Evolutionary conservation across 1,139 yeast species (phyloP), one percentile per base, ranked within the genome.

Genomic region (Geotrichum macrosporum): DNA sequence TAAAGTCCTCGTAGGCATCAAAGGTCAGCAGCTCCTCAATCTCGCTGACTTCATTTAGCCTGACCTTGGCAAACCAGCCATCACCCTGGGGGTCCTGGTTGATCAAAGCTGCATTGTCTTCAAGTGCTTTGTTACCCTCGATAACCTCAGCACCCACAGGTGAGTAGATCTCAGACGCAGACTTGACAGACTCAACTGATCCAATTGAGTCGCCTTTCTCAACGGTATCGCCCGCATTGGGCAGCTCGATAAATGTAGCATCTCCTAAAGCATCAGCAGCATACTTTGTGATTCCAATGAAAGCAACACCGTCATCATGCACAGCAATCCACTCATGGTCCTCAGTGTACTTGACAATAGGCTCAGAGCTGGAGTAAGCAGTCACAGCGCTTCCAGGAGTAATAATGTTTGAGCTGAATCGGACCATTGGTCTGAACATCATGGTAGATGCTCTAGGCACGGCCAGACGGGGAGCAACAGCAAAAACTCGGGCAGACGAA

Each of bases 181-280:
- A 80, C 72, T 92, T 92, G 63, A 92, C 98, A 43, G 89, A 79
- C 69, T 92, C 99, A 35, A 92, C 94, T 26, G 95, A 84, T 16
- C 96, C 96, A 63, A 92, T 73, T 13, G 92, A 72, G 55, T 88
- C 97, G 47, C 95, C 95, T 48, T 75, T 73, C 50, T 75, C 81
- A 49, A 85, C 77, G 27, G 65, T 71, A 44, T 75, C 77, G 42
- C 85, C 94, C 35, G 76, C 77, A 58, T 82, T 92, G 45, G 95
- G 95, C 59, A 89, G 76, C 69, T 92, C 99, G 55, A 88, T 83
- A 66, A 75, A 92, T 15, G 97, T 94, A 47, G 95, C 94, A 69
- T 92, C 99, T 40, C 98, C 98, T 53, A 92, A 77, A n/a, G 98
- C 95, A 61, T 89, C 96, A 36, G 96, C 84, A 29, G 99, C 99